A percentile compares a stretch with the other conserved stretches of the same genome.
phyloP scores from a whole-genome alignment of 2,329 filamentous ascomycete species.

The Talaromyces marneffei region DNA sequence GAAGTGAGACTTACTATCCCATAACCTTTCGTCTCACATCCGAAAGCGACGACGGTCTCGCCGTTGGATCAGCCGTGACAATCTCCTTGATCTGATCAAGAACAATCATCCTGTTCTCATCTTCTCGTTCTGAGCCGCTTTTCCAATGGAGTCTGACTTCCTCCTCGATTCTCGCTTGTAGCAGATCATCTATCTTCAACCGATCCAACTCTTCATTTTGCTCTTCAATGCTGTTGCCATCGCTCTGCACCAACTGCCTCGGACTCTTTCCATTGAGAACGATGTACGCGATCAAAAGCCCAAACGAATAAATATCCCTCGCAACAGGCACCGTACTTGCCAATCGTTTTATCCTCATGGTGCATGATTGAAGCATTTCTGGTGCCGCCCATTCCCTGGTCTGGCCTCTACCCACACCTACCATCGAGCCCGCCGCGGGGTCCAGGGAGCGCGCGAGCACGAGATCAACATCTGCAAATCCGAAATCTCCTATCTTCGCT shows the following conservation, averaged over 20 bases:
- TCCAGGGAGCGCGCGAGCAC: not conserved
- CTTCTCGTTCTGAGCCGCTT: not conserved
- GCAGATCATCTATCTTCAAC: not conserved
- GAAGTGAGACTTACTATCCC: not conserved
- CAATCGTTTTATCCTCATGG: not conserved
- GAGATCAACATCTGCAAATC: not conserved
- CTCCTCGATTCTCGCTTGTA: not conserved
- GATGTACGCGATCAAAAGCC: not conserved
- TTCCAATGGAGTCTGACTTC: not conserved
- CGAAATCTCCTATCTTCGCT: not conserved
- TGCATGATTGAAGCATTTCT: not conserved
- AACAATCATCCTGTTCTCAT: not conserved
- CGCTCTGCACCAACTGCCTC: not conserved
- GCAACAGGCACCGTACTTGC: not conserved
- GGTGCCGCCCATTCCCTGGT: slow-evolving; percentile 1
- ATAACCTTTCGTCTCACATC: not conserved
- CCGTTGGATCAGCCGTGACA: not conserved
- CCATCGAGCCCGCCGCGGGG: not conserved
- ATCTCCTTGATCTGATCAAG: not conserved
- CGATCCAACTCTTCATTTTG: not conserved
- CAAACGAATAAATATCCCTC: not conserved
- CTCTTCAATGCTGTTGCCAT: not conserved
- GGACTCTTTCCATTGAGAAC: not conserved
- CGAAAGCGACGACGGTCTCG: not conserved
- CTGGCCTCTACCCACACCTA: not conserved